A percentile compares a stretch with the other conserved stretches of the same genome.
These are phyloP conservation scores for Saccharomycopsis olivae DNA, from an alignment of 805 yeast genomes.

Conservation along the genomic window DNA sequence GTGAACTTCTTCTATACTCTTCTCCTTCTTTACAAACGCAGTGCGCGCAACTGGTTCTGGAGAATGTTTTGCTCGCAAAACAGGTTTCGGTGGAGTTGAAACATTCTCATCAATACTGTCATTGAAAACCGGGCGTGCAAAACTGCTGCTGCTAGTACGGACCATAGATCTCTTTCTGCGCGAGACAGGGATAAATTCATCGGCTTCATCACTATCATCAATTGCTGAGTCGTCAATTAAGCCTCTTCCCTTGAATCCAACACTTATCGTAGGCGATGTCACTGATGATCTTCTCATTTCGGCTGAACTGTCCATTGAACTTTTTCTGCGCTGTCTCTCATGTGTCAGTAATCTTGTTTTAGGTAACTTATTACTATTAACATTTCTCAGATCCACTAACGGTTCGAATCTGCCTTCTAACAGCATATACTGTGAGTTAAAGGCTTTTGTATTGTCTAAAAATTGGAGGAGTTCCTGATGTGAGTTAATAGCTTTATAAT, in stretches of 20 bases:
- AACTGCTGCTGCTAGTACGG: no score
- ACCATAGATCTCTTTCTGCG: no score
- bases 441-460: slow-evolving; percentile 25
- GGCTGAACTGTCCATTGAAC: neutral
- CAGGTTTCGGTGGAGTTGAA: no score
- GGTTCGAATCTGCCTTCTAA: slow-evolving; percentile 27
- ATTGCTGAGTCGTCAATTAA: slow-evolving; percentile 14
- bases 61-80: no score
- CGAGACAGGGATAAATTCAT: slow-evolving; percentile 12
- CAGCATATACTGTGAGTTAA: slow-evolving; percentile 32
- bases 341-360: neutral
- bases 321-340: slow-evolving; percentile 1
- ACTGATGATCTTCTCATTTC: neutral
- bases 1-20: no score
- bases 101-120: no score
- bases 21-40: no score
- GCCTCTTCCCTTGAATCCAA: neutral
- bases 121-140: no score
- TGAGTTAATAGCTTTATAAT: slow-evolving; percentile 13
- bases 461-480: slow-evolving; percentile 26
- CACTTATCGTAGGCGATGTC: no score
- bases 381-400: slow-evolving; percentile 27
- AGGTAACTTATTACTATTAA: neutral
- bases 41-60: no score
- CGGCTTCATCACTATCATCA: slow-evolving; percentile 21